phyloP scores from a whole-genome alignment of 2,329 filamentous ascomycete species.

The Phialophora verrucosa region DNA sequence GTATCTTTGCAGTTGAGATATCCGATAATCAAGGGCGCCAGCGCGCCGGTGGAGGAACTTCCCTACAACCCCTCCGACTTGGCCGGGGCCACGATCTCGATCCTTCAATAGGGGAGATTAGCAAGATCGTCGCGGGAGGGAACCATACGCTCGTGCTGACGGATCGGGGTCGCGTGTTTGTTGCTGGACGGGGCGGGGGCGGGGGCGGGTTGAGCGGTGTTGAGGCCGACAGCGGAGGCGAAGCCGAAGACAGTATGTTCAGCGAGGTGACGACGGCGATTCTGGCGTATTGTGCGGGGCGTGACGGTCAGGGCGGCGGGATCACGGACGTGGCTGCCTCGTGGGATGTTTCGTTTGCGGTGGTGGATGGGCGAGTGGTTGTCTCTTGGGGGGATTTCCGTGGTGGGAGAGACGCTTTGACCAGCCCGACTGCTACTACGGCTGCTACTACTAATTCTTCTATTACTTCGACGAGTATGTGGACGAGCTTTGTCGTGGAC shows the following conservation, averaged over 20 bases:
- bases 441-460: background rate
- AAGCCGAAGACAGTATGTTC: background rate
- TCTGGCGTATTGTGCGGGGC: background rate
- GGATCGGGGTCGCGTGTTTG: conserved; percentile 64
- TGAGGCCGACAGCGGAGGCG: background rate
- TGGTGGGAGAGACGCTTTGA: conserved; percentile 18
- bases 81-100: background rate
- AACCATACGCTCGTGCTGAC: conserved; percentile 83
- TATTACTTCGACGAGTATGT: background rate
- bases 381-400: conserved; percentile 73
- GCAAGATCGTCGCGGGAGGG: conserved; percentile 68
- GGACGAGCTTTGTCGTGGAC: conserved; percentile 16
- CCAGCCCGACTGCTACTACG: background rate
- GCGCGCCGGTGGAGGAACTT: background rate
- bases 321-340: conserved; percentile 68
- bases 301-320: background rate
- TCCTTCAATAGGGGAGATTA: conserved; percentile 9
- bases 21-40: background rate
- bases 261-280: background rate
- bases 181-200: conserved; percentile 58
- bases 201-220: background rate
- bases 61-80: no score
- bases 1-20: conserved; percentile 56
- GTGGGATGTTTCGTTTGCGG: conserved; percentile 75
- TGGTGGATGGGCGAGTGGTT: conserved; percentile 55